Percentiles rank a stretch among this genome's conserved stretches.
Conservation (phyloP, 768 basidiomycete species). For the Lyophyllum semitale region DNA sequence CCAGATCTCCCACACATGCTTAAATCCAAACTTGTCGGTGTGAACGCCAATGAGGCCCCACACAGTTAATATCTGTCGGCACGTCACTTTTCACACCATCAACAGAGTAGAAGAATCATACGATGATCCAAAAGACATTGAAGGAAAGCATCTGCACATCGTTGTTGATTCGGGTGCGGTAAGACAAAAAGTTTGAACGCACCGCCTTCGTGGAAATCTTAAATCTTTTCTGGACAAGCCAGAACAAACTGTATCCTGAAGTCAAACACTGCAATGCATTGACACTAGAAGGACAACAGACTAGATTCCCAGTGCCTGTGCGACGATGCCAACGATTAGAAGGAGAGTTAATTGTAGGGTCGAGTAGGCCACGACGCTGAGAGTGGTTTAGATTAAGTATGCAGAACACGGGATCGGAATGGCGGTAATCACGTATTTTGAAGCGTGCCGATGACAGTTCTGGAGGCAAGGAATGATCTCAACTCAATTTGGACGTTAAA, state of each 20-base stretch:
- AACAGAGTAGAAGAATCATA: slow-evolving; percentile 25
- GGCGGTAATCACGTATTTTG: slow-evolving; percentile 58
- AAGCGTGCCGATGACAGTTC: slow-evolving; percentile 70
- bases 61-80: slow-evolving; percentile 53
- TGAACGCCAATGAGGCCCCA: slow-evolving; percentile 83
- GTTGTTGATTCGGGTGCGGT: background rate
- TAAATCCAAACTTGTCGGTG: slow-evolving; percentile 75
- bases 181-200: slow-evolving; percentile 11
- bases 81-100: background rate
- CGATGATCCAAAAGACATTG: slow-evolving; percentile 74
- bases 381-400: background rate
- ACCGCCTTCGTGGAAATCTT: slow-evolving; percentile 66
- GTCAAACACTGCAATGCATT: background rate
- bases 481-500: background rate
- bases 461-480: slow-evolving; percentile 22
- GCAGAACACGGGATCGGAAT: background rate
- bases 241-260: slow-evolving; percentile 49
- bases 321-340: slow-evolving; percentile 63
- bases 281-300: slow-evolving; percentile 28
- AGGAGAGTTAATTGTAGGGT: slow-evolving; percentile 70
- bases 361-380: slow-evolving; percentile 69
- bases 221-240: slow-evolving; percentile 68
- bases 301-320: slow-evolving; percentile 73
- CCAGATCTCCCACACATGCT: slow-evolving; percentile 85
- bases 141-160: slow-evolving; percentile 63